Evolutionary conservation across 1,284 basidiomycete genomes (phyloP).

Genomic region (Waitea zeae): DNA sequence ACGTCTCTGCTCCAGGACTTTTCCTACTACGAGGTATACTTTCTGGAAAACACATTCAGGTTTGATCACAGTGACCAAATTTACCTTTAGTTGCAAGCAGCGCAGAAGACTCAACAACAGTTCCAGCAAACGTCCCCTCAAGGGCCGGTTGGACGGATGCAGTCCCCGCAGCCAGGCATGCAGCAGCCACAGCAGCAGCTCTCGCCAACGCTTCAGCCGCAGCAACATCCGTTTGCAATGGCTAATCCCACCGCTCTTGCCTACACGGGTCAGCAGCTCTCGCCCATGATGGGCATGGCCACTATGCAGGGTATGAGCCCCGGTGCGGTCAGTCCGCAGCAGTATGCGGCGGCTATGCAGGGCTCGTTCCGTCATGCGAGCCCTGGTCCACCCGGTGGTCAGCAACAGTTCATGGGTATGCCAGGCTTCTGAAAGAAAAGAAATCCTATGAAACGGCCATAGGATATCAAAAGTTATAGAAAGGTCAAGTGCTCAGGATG

Average conservation of each 20-base stretch:
- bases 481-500: no score
- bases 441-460: no score
- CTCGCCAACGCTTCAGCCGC: conserved; percentile 16
- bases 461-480: no score
- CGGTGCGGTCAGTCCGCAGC: no score
- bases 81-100: conserved; percentile 45
- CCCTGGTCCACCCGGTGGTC: conserved; percentile 30
- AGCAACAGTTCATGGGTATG: conserved; percentile 39
- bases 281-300: conserved; percentile 34
- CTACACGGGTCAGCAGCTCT: conserved; percentile 28
- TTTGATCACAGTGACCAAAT: conserved; percentile 1
- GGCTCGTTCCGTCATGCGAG: conserved; percentile 67
- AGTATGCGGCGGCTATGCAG: conserved; percentile 59
- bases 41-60: not conserved
- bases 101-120: conserved; percentile 55
- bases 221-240: conserved; percentile 29
- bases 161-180: conserved; percentile 10
- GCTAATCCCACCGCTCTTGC: conserved; percentile 29
- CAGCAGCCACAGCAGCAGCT: conserved; percentile 11
- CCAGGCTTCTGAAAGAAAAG: no score
- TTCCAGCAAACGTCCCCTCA: conserved; percentile 18
- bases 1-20: conserved; percentile 90
- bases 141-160: conserved; percentile 19
- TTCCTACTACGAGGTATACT: conserved; percentile 73
- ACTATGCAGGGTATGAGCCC: conserved; percentile 32